phyloP scores from a whole-genome alignment of 176 grass and related monocot species.

The Lolium rigidum region DNA sequence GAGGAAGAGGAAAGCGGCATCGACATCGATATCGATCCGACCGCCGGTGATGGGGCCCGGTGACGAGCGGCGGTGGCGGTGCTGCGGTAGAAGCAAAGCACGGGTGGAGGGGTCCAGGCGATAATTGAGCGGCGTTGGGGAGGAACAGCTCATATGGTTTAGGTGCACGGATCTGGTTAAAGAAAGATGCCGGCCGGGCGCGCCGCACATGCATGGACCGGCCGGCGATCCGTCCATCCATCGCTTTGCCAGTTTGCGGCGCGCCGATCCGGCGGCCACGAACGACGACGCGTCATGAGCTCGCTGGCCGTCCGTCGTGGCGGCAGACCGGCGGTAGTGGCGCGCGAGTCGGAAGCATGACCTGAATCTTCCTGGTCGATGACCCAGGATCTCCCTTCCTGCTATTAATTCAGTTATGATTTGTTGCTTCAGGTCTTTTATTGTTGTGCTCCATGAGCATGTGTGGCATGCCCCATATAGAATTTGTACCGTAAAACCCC shows the following conservation, averaged over 20 bases:
- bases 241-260: not conserved
- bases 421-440: not conserved
- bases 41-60: slow-evolving; percentile 32
- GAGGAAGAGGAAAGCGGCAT: not conserved
- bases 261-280: not conserved
- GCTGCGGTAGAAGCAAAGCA: not conserved
- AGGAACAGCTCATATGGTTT: slow-evolving; percentile 37
- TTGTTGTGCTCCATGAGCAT: too few species aligned
- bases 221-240: too few species aligned
- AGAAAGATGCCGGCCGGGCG: not conserved
- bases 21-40: not conserved
- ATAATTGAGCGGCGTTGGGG: slow-evolving; percentile 3
- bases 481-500: too few species aligned
- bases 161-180: slow-evolving; percentile 27
- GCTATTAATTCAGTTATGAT: not conserved
- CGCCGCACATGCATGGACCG: too few species aligned
- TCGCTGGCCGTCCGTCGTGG: not conserved
- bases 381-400: not conserved
- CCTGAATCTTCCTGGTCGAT: not conserved
- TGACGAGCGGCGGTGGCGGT: too few species aligned
- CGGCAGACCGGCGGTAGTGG: not conserved
- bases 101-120: slow-evolving; percentile 11
- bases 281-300: too few species aligned
- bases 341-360: not conserved
- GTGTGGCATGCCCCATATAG: too few species aligned